Base-by-base conservation (phyloP, 2,329 filamentous ascomycete species). In the Aaosphaeria pasadenensis region DNA sequence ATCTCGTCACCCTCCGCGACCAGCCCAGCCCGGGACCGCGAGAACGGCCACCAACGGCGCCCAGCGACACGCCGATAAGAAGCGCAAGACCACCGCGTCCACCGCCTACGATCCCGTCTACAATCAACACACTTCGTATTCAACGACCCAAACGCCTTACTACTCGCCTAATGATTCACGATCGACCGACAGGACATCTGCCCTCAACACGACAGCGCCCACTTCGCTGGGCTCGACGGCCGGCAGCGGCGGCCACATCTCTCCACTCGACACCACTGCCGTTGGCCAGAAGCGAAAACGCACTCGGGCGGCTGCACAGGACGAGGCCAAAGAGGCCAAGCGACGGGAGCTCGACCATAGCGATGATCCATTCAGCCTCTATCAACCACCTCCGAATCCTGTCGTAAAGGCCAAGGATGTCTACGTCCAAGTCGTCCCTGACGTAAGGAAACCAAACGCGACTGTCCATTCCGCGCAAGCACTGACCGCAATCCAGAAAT, bases 241-340 rank as follows among this genome's bases (percentile, higher is more conserved):
- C 30, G 81, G 79, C 69, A 82, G 76, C 55, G 79, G 78, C 33
- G 66, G 75, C 33, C 86, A 88, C 62, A 85, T 88, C 44, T 82
- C 69, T 33, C 69, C 69, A 31, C 57, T 85, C 57, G 85, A 86
- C 53, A 81, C 86, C 44, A 76, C 76, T 31, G 77, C 81, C 45
- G 77, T 83, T n/a, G 89, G 91, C 32, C 88, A 94, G 70, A 97
- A 97, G 76, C 83, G 91, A 62, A 96, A 96, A 74, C 83, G 94
- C 52, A 90, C 88, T 40, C 83, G 89, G 51, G 88, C 91, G 57
- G 88, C 91, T 56, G 80, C 86, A 47, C 87, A 89, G 62, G 89
- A 91, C 65, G 89, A 95, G 68, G 86, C 88, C 46, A 92, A 90
- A 68, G 62, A 70, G 49, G 67, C 69, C 30, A 72, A 73, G 59